Evolutionary conservation across 805 yeast genomes (phyloP), one percentile per base, ranked within the genome.

Genomic region (Lipomyces yamanashiensis): DNA sequence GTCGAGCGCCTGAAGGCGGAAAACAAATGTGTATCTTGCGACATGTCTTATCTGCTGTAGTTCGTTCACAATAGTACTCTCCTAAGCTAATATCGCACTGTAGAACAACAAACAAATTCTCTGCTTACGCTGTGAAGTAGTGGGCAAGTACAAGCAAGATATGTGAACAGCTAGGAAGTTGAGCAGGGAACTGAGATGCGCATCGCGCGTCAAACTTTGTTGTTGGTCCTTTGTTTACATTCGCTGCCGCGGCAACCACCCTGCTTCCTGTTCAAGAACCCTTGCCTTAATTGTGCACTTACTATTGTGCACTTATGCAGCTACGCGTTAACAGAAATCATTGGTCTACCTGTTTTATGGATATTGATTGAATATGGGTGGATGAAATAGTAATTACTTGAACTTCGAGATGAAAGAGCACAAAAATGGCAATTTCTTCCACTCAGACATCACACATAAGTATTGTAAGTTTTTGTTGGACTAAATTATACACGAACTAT

Each of bases 11-110:
- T 47, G 39, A 63, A 60, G 13, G 67, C 69, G 10, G 69, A 66
- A 50, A 66, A 66, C 48, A 66, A 23, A 49, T 62, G 69, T 12
- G 64, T 33, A 19, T 66, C 69, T 40, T 64, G 68, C 15, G 69
- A 63, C 69, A 66, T 66, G 28, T 28, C 28, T 2, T 28, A 28
- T 28, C 28, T 28, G 2, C 28, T 28, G 5, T 28, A 6, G 39
- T 50, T 13, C 51, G n/a, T 4, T 19, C 54, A 17, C 28, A 15
- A 33, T n/a, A 19, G 54, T 28, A 28, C 28, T 28, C 2, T 28
- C 28, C 28, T 28, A 28, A 3, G 5, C 28, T 28, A 28, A 28
- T 28, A 28, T 28, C 28, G 2, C 5, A 5, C 28, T 28, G 28
- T 28, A 28, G 28, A 28, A 28, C 28, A 28, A 28, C 28, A 28